Conservation (phyloP, 2,329 filamentous ascomycete species). For the Arthrobotrys sphaeroides region DNA sequence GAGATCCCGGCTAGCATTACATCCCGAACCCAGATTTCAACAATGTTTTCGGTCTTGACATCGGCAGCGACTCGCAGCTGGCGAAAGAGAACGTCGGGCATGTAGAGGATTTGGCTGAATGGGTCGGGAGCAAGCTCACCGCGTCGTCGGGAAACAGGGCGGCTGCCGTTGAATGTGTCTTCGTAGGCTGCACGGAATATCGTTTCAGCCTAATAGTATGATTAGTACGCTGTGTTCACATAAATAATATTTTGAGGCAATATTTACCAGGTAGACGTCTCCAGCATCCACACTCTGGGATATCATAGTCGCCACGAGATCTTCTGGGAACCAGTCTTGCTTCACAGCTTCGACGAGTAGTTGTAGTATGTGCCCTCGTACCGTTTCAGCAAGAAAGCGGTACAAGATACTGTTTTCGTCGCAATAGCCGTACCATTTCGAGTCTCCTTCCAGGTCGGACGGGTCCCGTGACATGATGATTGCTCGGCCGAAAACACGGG, state of each 20-base stretch:
- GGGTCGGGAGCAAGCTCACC: constrained; percentile 48
- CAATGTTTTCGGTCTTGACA: constrained; percentile 31
- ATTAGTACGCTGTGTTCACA: neutral
- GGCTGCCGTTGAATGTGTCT: constrained; percentile 14
- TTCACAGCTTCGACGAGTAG: constrained; percentile 35
- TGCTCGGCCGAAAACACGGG: constrained; percentile 37
- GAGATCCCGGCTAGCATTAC: constrained; percentile 37
- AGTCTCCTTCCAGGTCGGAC: constrained; percentile 33
- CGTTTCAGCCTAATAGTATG: constrained; percentile 17
- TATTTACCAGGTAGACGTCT: constrained; percentile 21
- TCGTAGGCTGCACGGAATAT: constrained; percentile 38
- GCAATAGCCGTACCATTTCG: constrained; percentile 44
- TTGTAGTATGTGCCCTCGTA: constrained; percentile 45
- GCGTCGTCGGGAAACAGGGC: constrained; percentile 39
- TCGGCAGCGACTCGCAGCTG: constrained; percentile 37
- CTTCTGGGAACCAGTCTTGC: constrained; percentile 47
- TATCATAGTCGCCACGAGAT: constrained; percentile 40
- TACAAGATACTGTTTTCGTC: constrained; percentile 44
- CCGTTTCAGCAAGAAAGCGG: constrained; percentile 36
- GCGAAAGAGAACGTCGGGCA: constrained; percentile 45
- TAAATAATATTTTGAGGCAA: neutral
- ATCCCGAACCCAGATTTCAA: constrained; percentile 39
- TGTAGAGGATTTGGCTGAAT: constrained; percentile 36
- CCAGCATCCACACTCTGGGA: constrained; percentile 41
- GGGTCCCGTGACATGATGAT: constrained; percentile 41